Percentiles rank a stretch among this genome's conserved stretches.
phyloP scores from a whole-genome alignment of 805 yeast genomes.

The Spathaspora girioi region DNA sequence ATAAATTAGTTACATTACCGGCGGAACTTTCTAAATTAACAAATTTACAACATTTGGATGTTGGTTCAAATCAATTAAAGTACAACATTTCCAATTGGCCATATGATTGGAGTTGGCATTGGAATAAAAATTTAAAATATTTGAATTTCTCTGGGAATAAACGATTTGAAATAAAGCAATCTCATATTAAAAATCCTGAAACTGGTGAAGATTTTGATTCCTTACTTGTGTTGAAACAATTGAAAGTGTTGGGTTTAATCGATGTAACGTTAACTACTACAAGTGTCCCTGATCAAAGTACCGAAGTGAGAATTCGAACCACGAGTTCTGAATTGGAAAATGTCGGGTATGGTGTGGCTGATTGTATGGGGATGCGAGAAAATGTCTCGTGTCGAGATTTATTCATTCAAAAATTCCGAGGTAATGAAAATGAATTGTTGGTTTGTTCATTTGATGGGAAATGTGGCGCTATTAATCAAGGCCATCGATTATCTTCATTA shows the following conservation, averaged over 20 bases:
- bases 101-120: slow-evolving; percentile 97
- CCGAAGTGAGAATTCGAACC: slow-evolving; percentile 82
- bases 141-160: slow-evolving; percentile 91
- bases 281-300: slow-evolving; percentile 82
- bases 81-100: slow-evolving; percentile 93
- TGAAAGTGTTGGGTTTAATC: slow-evolving; percentile 80
- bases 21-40: slow-evolving; percentile 75
- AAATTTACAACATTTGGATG: slow-evolving; percentile 71
- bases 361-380: slow-evolving; percentile 67
- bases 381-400: slow-evolving; percentile 75
- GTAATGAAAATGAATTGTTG: slow-evolving; percentile 75
- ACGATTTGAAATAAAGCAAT: slow-evolving; percentile 80
- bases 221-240: slow-evolving; percentile 55
- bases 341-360: slow-evolving; percentile 89
- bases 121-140: slow-evolving; percentile 69
- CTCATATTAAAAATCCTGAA: slow-evolving; percentile 52
- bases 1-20: slow-evolving; percentile 81
- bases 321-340: slow-evolving; percentile 76
- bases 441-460: slow-evolving; percentile 86
- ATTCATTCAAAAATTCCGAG: slow-evolving; percentile 82
- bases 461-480: slow-evolving; percentile 44
- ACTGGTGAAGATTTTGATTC: slow-evolving; percentile 66
- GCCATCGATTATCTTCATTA: slow-evolving; percentile 59
- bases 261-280: slow-evolving; percentile 92
- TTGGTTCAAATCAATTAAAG: slow-evolving; percentile 84